Base-by-base conservation (phyloP, 768 basidiomycete species). In the Boletus speciosus region DNA sequence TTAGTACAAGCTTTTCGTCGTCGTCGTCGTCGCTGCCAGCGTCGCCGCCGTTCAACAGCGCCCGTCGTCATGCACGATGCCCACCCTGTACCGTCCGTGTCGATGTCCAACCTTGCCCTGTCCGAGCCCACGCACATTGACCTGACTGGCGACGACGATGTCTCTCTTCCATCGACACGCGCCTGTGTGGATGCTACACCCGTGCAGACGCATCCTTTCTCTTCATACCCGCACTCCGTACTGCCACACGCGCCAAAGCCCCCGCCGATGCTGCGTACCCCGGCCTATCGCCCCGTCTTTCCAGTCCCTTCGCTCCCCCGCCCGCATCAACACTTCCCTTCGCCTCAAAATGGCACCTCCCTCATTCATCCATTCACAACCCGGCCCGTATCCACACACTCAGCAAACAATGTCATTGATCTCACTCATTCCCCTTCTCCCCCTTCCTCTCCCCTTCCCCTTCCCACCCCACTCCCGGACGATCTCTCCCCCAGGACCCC, bases 401-500 rank as follows among this genome's bases (percentile, higher is more conserved):
- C 69, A 6, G 66, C 66, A 47, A 76, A 74, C 54, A 85, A 87
- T 57, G 75, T 90, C 49, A 90, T 90, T 68, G 88, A 90, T 77
- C 80, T 90, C 34, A 90, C 86, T 16, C 73, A 76, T 52, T 86
- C 85, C 3, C 86, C 87, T 8, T 78, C 76, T 10, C 71, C 68
- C 6, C 76, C 76, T 75, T 80, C 51, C 72, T 81, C 44, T 2
- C 68, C 69, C 21, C 65, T 65, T 29, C 66, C 64, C 53, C 54
- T 62, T 59, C 49, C 65, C 25, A 51, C 62, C 6, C 44, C 66
- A 11, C 71, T 84, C 2, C 80, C 83, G 3, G 73, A 76, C 9
- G 85, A 89, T 42, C 70, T 90, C 16, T 78, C 87, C 6, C 88
- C 86, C 14, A 90, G 86, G 73, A 90, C 88, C 0, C 88, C 90